These are phyloP conservation scores for Erodium trifolium DNA, from an alignment of 441 rosid species.

Conservation along the genomic window DNA sequence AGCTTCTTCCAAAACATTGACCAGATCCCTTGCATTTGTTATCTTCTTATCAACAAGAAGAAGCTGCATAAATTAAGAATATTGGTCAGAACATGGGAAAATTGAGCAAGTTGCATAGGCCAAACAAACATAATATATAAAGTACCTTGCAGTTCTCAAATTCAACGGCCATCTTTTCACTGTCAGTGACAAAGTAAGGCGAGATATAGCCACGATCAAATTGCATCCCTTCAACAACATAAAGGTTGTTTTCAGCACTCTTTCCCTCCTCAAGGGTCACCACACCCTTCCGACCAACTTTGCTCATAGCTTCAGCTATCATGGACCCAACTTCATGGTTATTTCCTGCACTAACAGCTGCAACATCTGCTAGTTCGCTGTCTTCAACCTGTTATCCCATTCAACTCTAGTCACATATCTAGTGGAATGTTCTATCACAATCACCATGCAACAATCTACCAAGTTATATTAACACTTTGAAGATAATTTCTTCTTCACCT, in stretches of 20 bases:
- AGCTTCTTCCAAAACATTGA: conserved; percentile 75
- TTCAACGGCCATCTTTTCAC: conserved; percentile 94
- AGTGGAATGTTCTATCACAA: not conserved
- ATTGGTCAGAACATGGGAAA: not conserved
- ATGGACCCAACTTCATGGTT: conserved; percentile 81
- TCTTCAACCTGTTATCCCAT: conserved; percentile 66
- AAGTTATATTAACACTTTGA: not conserved
- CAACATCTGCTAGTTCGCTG: conserved; percentile 94
- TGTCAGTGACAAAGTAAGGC: conserved; percentile 88
- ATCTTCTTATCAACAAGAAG: conserved; percentile 93
- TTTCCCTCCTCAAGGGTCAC: conserved; percentile 96
- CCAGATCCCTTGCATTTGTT: conserved; percentile 88
- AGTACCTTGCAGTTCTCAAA: conserved; percentile 89
- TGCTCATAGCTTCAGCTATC: conserved; percentile 98
- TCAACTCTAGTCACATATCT: not conserved
- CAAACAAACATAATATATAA: not conserved
- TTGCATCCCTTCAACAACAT: conserved; percentile 98
- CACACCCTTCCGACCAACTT: conserved; percentile 97
- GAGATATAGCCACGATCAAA: conserved; percentile 96
- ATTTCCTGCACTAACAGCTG: conserved; percentile 98
- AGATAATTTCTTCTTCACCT: conserved; percentile 33
- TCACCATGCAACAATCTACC: not conserved
- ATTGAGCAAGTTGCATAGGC: not conserved
- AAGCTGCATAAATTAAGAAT: conserved; percentile 42
- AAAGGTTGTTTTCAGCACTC: conserved; percentile 88